These are phyloP conservation scores for Nevesoporus exiguus DNA, from an alignment of 768 basidiomycete species.

Conservation along the genomic window DNA sequence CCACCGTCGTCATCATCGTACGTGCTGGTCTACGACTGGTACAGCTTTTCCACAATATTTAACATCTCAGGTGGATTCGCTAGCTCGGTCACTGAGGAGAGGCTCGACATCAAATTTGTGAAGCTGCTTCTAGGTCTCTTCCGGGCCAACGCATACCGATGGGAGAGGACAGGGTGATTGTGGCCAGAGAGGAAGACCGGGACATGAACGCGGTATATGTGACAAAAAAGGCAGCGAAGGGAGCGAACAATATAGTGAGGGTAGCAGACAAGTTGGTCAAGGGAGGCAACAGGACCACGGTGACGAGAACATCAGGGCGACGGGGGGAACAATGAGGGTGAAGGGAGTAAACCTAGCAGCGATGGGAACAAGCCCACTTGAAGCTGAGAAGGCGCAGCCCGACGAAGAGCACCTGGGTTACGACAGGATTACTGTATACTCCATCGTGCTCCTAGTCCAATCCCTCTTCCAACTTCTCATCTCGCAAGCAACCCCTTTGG, in stretches of 20 bases:
- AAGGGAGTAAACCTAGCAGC: too few species aligned
- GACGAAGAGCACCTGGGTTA: not conserved
- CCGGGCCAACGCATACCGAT: slow-evolving; percentile 31
- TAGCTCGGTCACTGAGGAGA: slow-evolving; percentile 12
- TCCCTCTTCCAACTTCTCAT: slow-evolving; percentile 33
- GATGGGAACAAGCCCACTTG: too few species aligned
- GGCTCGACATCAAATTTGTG: slow-evolving; percentile 13
- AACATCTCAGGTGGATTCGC: slow-evolving; percentile 29
- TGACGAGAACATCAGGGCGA: too few species aligned
- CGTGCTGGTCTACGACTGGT: slow-evolving; percentile 29
- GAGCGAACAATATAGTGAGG: too few species aligned
- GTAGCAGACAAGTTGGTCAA: too few species aligned
- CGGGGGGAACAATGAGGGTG: too few species aligned
- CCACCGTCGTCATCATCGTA: slow-evolving; percentile 15
- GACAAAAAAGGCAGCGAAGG: too few species aligned
- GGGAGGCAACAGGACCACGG: too few species aligned
- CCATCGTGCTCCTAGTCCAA: slow-evolving; percentile 28
- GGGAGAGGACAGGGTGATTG: slow-evolving; percentile 17
- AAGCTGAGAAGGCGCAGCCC: too few species aligned
- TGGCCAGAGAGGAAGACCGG: slow-evolving; percentile 26
- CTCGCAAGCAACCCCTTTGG: slow-evolving; percentile 33
- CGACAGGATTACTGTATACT: slow-evolving; percentile 18
- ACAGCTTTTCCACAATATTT: slow-evolving; percentile 28
- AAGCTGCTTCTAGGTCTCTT: slow-evolving; percentile 10
- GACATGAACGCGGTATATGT: slow-evolving; percentile 23